These are phyloP conservation scores for Backusella tuberculispora DNA, from an alignment of 192 early-diverging fungal genomes.

Conservation along the genomic window DNA sequence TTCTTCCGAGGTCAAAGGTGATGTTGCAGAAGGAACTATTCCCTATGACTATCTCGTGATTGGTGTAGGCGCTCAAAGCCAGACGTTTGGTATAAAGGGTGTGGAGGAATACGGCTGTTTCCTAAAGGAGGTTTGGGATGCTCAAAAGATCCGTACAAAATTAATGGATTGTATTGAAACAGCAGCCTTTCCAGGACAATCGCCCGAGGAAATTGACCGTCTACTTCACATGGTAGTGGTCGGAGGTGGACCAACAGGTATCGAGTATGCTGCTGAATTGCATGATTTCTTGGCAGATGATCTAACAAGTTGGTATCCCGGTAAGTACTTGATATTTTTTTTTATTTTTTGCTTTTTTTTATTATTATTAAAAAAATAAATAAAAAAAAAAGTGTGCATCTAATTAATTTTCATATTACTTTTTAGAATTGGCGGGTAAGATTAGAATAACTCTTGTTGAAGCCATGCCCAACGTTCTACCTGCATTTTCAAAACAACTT, in stretches of 20 bases:
- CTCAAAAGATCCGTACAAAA: slow-evolving; percentile 74
- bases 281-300: slow-evolving; percentile 84
- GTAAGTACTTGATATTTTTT: slow-evolving; percentile 44
- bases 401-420: too few relatives aligned
- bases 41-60: slow-evolving; percentile 80
- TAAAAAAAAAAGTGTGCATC: background rate
- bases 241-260: slow-evolving; percentile 65
- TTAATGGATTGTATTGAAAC: slow-evolving; percentile 79
- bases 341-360: background rate
- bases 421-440: slow-evolving; percentile 67
- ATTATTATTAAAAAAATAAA: background rate
- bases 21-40: slow-evolving; percentile 56
- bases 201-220: slow-evolving; percentile 71
- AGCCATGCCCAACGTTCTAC: slow-evolving; percentile 76
- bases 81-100: slow-evolving; percentile 81
- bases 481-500: slow-evolving; percentile 76
- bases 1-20: slow-evolving; percentile 71
- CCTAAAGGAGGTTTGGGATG: slow-evolving; percentile 80
- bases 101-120: slow-evolving; percentile 78
- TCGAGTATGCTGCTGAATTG: slow-evolving; percentile 82
- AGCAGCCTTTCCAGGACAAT: slow-evolving; percentile 73
- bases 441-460: slow-evolving; percentile 82
- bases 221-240: slow-evolving; percentile 82
- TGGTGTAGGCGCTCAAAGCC: slow-evolving; percentile 77
- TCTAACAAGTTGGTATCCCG: slow-evolving; percentile 73